Evolutionary conservation across 192 early-diverging fungal genomes (phyloP), one percentile per base, ranked within the genome.

Genomic region (Coemansia erecta): DNA sequence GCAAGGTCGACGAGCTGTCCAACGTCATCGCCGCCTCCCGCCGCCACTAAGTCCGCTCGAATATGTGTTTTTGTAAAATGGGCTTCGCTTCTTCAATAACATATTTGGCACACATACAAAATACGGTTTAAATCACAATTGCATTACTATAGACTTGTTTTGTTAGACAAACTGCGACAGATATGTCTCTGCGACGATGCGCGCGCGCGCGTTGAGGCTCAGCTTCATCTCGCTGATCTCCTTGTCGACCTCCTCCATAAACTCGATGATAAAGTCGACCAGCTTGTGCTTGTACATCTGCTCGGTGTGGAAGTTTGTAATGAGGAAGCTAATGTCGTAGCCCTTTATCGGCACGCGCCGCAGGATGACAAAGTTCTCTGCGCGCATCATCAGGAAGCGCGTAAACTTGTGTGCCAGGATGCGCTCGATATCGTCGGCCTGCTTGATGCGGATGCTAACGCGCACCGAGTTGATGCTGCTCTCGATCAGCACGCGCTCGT

Each of bases 241-340:
- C 83, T 94, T 95, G 79, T 98, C 96, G 17, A 98, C 96, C 60
- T 95, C 96, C 71, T 98, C 96, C 96, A 98, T 98, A 68, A 98
- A 98, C 81, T 96, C 90, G 53, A 98, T 89, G 65, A 97, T 93
- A 75, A 98, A 98, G 80, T 98, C 96, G 11, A 98, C 96, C 64
- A 98, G 80, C 77, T 98, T 98, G 85, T 98, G 94, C 84, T 97
- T 97, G 76, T 86, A 94, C 96, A 98, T 97, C 71, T 92, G 91
- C 76, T 98, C 96, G 4, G 94, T 94, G 63, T 98, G 96, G 82
- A 88, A 84, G 83, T 98, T 97, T 53, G 96, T 98, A 49, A 98
- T 88, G 60, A 98, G 68, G 82, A 98, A 98, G 46, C 86, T 89
- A 66, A 98, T 98, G 65, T 96, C 94, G 76, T 97, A 98, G 19